phyloP scores from a whole-genome alignment of 1,139 yeast species.

The Chernovozyma sophiae-reginae region DNA sequence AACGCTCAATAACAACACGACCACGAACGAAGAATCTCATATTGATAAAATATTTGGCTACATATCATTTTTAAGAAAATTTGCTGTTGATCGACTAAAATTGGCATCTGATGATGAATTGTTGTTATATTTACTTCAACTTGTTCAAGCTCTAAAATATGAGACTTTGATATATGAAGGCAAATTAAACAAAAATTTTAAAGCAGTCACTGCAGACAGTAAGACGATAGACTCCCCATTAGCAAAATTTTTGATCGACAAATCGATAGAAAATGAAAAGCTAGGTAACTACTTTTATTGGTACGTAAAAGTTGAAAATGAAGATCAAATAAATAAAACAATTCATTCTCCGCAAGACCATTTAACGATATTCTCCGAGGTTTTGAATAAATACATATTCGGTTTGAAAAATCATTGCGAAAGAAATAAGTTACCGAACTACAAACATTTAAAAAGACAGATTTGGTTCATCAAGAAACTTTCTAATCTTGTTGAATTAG shows the following conservation, averaged over 20 bases:
- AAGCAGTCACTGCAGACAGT: neutral
- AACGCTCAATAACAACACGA: slow-evolving; percentile 2
- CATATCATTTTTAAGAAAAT: slow-evolving; percentile 55
- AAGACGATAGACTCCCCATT: slow-evolving; percentile 46
- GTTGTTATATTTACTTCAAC: slow-evolving; percentile 75
- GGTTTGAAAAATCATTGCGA: slow-evolving; percentile 29
- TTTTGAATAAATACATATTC: slow-evolving; percentile 40
- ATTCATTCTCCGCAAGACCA: slow-evolving; percentile 7
- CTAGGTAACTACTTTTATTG: slow-evolving; percentile 86
- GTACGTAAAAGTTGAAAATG: slow-evolving; percentile 85
- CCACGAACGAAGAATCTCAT: slow-evolving; percentile 27
- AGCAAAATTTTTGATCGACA: slow-evolving; percentile 72
- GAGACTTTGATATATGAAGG: slow-evolving; percentile 36
- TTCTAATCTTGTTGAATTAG: slow-evolving; percentile 37
- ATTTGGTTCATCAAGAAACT: slow-evolving; percentile 44
- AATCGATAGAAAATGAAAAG: slow-evolving; percentile 61
- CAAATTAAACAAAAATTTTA: slow-evolving; percentile 18
- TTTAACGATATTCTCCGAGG: slow-evolving; percentile 28
- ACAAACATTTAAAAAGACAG: slow-evolving; percentile 38
- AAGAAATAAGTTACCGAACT: slow-evolving; percentile 29
- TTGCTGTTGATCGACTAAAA: slow-evolving; percentile 82
- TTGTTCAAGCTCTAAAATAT: slow-evolving; percentile 89
- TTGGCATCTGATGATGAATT: slow-evolving; percentile 79
- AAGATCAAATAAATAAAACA: slow-evolving; percentile 48
- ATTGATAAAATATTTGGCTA: slow-evolving; percentile 30